These are phyloP conservation scores for Blastomyces parvus DNA, from an alignment of 2,329 filamentous ascomycete species.

Conservation along the genomic window DNA sequence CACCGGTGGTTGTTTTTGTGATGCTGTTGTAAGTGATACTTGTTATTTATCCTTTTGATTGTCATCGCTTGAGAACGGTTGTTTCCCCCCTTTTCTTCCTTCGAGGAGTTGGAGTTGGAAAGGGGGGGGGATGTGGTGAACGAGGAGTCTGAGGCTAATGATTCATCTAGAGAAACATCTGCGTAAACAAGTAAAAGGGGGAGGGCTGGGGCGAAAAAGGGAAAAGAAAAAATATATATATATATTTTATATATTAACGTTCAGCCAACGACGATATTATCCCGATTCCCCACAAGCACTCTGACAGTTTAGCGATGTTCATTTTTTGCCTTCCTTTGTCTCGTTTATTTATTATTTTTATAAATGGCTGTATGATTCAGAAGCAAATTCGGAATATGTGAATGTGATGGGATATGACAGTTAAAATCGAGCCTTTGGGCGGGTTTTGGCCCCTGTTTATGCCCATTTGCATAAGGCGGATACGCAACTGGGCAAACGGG, in stretches of 20 bases:
- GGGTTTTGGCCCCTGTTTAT: not conserved
- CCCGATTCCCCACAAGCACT: not conserved
- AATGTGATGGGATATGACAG: no score
- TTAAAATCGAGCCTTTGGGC: no score
- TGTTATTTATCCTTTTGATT: not conserved
- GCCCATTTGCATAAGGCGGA: no score
- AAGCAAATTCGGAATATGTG: not conserved
- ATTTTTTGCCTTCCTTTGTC: not conserved
- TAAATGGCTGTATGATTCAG: not conserved
- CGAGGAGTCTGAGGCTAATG: not conserved
- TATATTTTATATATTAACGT: no score
- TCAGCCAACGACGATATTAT: not conserved
- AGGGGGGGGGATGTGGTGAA: not conserved
- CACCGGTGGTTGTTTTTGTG: not conserved
- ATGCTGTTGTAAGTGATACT: constrained; percentile 2
- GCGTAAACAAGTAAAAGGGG: not conserved
- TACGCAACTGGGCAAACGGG: no score
- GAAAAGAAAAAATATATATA: no score
- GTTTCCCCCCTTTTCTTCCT: not conserved
- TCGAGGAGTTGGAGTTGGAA: no score
- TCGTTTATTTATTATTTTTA: not conserved
- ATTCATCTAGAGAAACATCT: not conserved
- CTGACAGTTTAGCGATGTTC: not conserved
- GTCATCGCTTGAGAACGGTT: not conserved
- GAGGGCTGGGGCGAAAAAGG: not conserved